phyloP scores from a whole-genome alignment of 2,329 filamentous ascomycete species.

The Talaromyces piceae region DNA sequence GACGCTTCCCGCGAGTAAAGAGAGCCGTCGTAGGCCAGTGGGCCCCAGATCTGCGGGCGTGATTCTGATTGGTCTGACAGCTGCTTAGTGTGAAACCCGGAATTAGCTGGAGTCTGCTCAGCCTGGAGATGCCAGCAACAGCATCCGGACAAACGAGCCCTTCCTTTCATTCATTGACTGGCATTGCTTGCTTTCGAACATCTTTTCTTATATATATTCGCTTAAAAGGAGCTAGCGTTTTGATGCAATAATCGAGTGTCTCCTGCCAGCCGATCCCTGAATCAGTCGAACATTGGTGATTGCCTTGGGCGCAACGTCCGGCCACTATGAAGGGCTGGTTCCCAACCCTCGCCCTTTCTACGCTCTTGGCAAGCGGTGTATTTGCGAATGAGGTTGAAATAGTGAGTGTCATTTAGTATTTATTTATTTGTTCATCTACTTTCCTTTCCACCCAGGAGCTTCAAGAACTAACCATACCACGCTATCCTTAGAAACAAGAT shows the following conservation, averaged over 20 bases:
- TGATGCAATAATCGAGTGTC: neutral
- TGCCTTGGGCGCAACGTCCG: conserved; percentile 7
- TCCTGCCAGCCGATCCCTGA: neutral
- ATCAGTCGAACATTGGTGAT: neutral
- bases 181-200: neutral
- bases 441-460: neutral
- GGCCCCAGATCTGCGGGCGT: conserved; percentile 7
- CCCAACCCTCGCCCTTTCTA: conserved; percentile 28
- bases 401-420: no score
- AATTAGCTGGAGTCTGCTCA: conserved; percentile 2
- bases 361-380: conserved; percentile 30
- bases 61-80: conserved; percentile 3
- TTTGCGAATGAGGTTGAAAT: conserved; percentile 41
- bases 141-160: conserved; percentile 5
- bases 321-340: conserved; percentile 35
- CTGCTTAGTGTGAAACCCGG: conserved; percentile 2
- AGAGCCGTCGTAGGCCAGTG: neutral
- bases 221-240: neutral
- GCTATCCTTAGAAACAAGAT: conserved; percentile 58
- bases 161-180: conserved; percentile 4
- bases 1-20: neutral
- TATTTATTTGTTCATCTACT: no score
- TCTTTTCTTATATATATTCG: neutral
- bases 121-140: neutral
- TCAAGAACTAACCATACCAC: neutral